Evolutionary conservation across 192 early-diverging fungal genomes (phyloP).

Genomic region (Podila clonocystis): DNA sequence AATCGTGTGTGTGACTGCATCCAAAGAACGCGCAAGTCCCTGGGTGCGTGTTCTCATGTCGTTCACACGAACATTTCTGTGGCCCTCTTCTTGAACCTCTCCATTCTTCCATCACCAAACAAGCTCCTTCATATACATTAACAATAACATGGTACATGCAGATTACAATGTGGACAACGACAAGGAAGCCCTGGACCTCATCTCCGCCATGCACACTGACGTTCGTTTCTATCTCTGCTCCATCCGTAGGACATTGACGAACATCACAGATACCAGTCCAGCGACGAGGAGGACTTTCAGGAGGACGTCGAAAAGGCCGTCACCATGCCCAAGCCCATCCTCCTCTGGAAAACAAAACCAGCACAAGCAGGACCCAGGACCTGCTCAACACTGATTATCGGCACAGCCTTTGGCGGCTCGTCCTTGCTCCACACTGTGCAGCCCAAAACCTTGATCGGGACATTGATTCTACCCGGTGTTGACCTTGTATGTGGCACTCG

Average conservation of each 20-base stretch:
- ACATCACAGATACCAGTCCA: slow-evolving; percentile 47
- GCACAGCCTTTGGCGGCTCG: slow-evolving; percentile 36
- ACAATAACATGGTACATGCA: too few species aligned
- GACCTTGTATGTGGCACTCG: slow-evolving; percentile 17
- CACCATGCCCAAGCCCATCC: slow-evolving; percentile 42
- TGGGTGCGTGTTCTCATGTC: slow-evolving; percentile 1
- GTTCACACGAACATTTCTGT: neutral
- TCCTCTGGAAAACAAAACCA: slow-evolving; percentile 20
- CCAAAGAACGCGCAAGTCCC: neutral
- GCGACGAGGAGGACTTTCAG: slow-evolving; percentile 49
- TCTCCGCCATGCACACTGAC: neutral
- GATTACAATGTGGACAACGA: too few species aligned
- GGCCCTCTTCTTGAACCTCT: neutral
- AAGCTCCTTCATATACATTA: too few species aligned
- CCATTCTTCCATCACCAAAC: too few species aligned
- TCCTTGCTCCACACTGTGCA: slow-evolving; percentile 26
- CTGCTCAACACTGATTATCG: slow-evolving; percentile 33
- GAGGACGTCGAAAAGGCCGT: slow-evolving; percentile 26
- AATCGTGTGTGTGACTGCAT: neutral
- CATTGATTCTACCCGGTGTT: slow-evolving; percentile 21
- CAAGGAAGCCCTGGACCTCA: too few species aligned
- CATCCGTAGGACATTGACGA: slow-evolving; percentile 15
- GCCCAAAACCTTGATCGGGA: slow-evolving; percentile 31
- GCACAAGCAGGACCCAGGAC: neutral
- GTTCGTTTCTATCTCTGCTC: neutral